Evolutionary conservation across 139 green algal species (phyloP).

Genomic region (Limnomonas spitsbergensis): DNA sequence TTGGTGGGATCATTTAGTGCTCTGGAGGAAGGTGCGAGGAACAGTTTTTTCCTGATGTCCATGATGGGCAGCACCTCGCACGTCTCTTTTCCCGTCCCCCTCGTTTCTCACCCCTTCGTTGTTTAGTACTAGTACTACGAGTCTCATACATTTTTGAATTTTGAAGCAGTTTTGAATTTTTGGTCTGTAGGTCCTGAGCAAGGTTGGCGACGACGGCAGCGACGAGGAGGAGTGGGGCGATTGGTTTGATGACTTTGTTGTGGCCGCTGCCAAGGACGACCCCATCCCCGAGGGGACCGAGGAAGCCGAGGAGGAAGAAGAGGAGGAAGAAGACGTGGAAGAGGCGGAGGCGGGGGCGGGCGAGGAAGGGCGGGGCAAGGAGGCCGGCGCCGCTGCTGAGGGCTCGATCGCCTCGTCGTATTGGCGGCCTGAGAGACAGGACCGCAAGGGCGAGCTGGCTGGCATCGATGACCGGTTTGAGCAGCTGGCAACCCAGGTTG

Average conservation of each 20-base stretch:
- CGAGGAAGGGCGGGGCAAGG: background rate
- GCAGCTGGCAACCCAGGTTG: constrained; percentile 30
- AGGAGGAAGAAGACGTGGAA: constrained; percentile 19
- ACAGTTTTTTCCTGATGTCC: too few species aligned
- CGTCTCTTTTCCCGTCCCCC: too few species aligned
- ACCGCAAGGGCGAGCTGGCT: constrained; percentile 36
- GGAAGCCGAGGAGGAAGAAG: constrained; percentile 23
- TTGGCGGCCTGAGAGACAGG: constrained; percentile 67
- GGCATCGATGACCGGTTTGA: constrained; percentile 54
- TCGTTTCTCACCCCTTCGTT: too few species aligned
- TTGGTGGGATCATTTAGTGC: too few species aligned
- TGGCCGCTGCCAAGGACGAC: constrained; percentile 36
- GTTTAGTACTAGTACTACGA: too few species aligned
- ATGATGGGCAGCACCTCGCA: too few species aligned
- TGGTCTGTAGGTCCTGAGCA: background rate
- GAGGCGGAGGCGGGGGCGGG: background rate
- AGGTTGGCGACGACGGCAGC: background rate
- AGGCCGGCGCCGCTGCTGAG: background rate
- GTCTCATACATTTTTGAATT: too few species aligned
- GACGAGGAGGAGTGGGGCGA: constrained; percentile 40
- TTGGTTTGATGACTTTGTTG: constrained; percentile 73
- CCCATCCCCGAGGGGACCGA: background rate
- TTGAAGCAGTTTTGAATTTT: too few species aligned
- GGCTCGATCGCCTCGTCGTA: constrained; percentile 67
- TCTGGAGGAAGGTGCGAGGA: too few species aligned